Percentiles rank a stretch among this genome's conserved stretches.
These are phyloP conservation scores for Cyphellophora attinorum DNA, from an alignment of 2,329 filamentous ascomycete species.

Conservation along the genomic window DNA sequence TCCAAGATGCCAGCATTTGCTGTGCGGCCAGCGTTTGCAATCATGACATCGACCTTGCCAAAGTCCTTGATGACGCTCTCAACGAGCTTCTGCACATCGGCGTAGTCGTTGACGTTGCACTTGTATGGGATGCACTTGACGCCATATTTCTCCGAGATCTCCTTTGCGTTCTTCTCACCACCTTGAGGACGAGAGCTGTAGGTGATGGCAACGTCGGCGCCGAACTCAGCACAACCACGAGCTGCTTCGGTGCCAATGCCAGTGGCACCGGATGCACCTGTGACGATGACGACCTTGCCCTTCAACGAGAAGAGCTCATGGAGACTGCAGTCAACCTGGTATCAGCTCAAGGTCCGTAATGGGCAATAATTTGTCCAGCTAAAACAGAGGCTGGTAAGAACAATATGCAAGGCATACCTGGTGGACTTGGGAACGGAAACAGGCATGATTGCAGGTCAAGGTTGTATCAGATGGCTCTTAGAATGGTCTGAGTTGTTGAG, in stretches of 20 bases:
- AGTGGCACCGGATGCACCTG: slow-evolving; percentile 37
- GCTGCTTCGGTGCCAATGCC: slow-evolving; percentile 61
- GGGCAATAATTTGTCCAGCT: too few relatives aligned
- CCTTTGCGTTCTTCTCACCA: slow-evolving; percentile 57
- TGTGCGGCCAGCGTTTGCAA: slow-evolving; percentile 62
- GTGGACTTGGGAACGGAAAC: slow-evolving; percentile 14
- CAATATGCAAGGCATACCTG: slow-evolving; percentile 1
- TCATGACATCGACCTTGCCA: slow-evolving; percentile 57
- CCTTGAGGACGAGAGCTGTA: slow-evolving; percentile 53
- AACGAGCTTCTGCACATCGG: slow-evolving; percentile 47
- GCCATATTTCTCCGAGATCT: slow-evolving; percentile 50
- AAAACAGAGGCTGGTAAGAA: too few relatives aligned
- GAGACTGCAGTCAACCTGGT: slow-evolving; percentile 14
- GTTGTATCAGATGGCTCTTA: too few relatives aligned
- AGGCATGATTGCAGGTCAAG: slow-evolving; percentile 16
- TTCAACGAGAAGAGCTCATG: slow-evolving; percentile 38
- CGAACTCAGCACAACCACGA: slow-evolving; percentile 55
- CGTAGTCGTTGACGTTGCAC: slow-evolving; percentile 49
- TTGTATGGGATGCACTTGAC: slow-evolving; percentile 61
- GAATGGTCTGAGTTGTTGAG: too few relatives aligned
- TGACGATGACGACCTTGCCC: slow-evolving; percentile 38
- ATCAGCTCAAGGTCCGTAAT: too few relatives aligned
- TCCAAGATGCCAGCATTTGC: slow-evolving; percentile 61
- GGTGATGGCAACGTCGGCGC: slow-evolving; percentile 57
- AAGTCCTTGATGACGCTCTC: slow-evolving; percentile 58